A percentile compares a stretch with the other conserved stretches of the same genome.
phyloP scores from a whole-genome alignment of 345 rosid species.

The Salix brachista region DNA sequence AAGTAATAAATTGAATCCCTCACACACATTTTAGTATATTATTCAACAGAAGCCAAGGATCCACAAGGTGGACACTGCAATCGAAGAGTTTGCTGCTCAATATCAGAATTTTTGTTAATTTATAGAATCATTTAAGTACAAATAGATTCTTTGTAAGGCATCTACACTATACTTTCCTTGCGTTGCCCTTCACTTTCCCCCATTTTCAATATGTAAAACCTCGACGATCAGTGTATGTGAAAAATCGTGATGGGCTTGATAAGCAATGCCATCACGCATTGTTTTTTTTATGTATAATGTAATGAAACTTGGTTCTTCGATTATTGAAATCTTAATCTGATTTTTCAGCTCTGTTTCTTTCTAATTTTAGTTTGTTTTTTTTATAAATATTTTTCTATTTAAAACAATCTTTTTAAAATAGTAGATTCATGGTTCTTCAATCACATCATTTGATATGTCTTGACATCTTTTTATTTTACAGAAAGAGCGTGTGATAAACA shows the following conservation, averaged over 20 bases:
- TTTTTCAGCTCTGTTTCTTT: background rate
- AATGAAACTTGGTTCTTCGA: background rate
- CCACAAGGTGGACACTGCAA: background rate
- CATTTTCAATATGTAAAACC: background rate
- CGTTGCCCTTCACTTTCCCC: background rate
- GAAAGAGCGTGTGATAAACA: no score
- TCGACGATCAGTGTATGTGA: background rate
- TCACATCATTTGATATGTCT: no score
- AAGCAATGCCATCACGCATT: background rate
- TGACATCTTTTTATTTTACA: no score
- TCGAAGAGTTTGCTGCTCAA: conserved; percentile 2
- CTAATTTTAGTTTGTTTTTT: no score
- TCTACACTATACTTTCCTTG: background rate
- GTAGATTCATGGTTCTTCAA: no score
- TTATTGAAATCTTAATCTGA: background rate
- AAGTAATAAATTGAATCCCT: background rate
- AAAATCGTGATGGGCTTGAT: background rate
- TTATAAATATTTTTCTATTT: no score
- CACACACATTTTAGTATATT: background rate
- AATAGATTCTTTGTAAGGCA: background rate
- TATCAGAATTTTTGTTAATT: background rate
- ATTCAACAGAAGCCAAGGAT: background rate
- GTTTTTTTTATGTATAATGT: background rate
- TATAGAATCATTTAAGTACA: background rate
- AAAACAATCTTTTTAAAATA: no score